phyloP scores from a whole-genome alignment of 805 yeast species.

The Geotrichum ghanense region DNA sequence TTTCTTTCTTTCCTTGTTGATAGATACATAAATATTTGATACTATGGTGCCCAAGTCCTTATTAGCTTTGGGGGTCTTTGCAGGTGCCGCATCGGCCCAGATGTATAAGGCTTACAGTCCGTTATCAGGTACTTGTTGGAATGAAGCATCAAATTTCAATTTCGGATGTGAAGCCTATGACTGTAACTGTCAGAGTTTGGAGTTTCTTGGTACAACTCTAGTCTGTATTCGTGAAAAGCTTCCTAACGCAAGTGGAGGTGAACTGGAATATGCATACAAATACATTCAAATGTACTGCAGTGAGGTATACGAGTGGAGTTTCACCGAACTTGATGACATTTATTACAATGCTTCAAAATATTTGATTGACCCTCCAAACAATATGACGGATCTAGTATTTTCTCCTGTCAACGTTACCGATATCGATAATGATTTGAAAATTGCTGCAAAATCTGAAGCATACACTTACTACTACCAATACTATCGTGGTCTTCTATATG shows the following conservation, averaged over 20 bases:
- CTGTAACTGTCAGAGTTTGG: constrained; percentile 21
- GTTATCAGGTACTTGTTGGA: too few relatives aligned
- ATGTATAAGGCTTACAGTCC: too few relatives aligned
- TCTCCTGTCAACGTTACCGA: constrained; percentile 2
- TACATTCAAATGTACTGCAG: constrained; percentile 5
- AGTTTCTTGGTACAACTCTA: constrained; percentile 23
- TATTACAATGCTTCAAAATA: not conserved
- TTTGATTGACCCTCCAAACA: constrained; percentile 5
- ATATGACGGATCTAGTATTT: not conserved
- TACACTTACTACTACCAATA: constrained; percentile 16
- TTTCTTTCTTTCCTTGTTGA: too few relatives aligned
- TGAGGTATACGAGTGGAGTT: not conserved
- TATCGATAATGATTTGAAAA: not conserved
- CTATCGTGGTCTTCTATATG: constrained; percentile 6
- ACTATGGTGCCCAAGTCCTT: too few relatives aligned
- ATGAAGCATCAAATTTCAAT: constrained; percentile 8
- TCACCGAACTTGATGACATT: not conserved
- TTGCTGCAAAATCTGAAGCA: constrained; percentile 3
- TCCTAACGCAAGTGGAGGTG: not conserved
- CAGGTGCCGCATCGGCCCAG: too few relatives aligned
- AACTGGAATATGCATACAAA: constrained; percentile 21
- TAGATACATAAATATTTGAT: too few relatives aligned
- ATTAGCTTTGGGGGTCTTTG: too few relatives aligned
- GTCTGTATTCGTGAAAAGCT: constrained; percentile 21
- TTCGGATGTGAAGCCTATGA: constrained; percentile 17